Base-by-base conservation (phyloP, 768 basidiomycete genomes). In the Ramaria sp. region DNA sequence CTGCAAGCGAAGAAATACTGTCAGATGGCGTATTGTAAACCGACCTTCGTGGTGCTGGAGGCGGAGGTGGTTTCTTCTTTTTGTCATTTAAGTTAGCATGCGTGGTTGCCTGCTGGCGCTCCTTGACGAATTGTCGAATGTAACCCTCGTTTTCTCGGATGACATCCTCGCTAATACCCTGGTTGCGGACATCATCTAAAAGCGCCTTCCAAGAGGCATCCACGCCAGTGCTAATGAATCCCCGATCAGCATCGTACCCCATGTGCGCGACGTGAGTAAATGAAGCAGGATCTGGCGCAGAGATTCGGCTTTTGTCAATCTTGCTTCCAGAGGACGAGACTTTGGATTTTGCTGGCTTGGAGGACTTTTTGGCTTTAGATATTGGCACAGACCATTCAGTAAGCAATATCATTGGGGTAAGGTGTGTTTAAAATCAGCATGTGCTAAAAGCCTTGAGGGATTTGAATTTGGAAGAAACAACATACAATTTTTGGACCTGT, bases 241-340 rank as follows among this genome's bases (percentile, higher is more conserved):
- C 95, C 24, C 82, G 78, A 59, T 95, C 82, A 0, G 78, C 66
- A 62, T 96, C 88, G 66, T 85, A 96, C 12, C 93, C 94, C 88
- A 99, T 95, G 65, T 97, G 94, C 0, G 87, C 91, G 42, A 96
- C 76, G 63, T 97, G 94, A 55, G 79, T 77, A 72, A 97, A 97
- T 7, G 85, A 85, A 13, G 83, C 83, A 1, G 71, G 66, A 3
- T 81, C 78, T 1, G 93, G 94, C 0, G 74, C 85, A 10, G 91
- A 93, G 48, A 98, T 97, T 74, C 85, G 79, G 0, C 89, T 86
- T 67, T 96, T 97, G 71, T 95, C 86, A 56, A 97, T 88, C 67
- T 82, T 86, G 45, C 88, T 85, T 6, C 80, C 83, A 48, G 70
- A 65, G 18, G 51, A 52, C 10, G 53, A 55, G 2, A 68, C 59